phyloP scores from a whole-genome alignment of 257 asterid species.

The Salvia hispanica region DNA sequence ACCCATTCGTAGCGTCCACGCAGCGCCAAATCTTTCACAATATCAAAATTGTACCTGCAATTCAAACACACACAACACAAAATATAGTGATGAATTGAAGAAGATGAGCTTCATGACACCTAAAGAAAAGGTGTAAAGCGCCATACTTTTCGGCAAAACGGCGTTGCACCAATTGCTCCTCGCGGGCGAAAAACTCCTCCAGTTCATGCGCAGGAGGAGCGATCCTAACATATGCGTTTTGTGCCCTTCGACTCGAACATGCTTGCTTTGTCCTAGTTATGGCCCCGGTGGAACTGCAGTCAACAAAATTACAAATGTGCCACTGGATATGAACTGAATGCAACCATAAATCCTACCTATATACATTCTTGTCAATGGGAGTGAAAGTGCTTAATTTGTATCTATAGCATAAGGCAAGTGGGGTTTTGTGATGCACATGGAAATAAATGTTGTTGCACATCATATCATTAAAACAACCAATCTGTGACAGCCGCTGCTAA shows the following conservation, averaged over 20 bases:
- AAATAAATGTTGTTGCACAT: slow-evolving; percentile 26
- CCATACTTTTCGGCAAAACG: slow-evolving; percentile 61
- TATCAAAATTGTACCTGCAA: slow-evolving; percentile 66
- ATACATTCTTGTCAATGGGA: too few relatives aligned
- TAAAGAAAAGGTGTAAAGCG: background rate
- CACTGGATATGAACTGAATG: too few relatives aligned
- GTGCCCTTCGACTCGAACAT: slow-evolving; percentile 30
- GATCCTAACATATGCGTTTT: slow-evolving; percentile 20
- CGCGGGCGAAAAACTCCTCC: slow-evolving; percentile 59
- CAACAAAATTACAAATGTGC: background rate
- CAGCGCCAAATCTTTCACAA: slow-evolving; percentile 53
- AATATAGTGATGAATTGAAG: too few relatives aligned
- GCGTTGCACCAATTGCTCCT: slow-evolving; percentile 53
- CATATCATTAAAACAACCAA: slow-evolving; percentile 29
- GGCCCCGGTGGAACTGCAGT: slow-evolving; percentile 38
- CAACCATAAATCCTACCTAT: too few relatives aligned
- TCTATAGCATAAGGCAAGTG: slow-evolving; percentile 26
- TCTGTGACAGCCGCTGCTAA: slow-evolving; percentile 25
- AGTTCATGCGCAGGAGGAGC: slow-evolving; percentile 52
- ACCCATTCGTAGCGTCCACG: slow-evolving; percentile 81
- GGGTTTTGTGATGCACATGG: slow-evolving; percentile 37
- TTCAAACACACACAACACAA: background rate
- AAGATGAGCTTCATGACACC: background rate
- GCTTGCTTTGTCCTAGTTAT: slow-evolving; percentile 40
- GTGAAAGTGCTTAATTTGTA: background rate